Evolutionary conservation across 2,329 filamentous ascomycete species (phyloP), one percentile per base, ranked within the genome.

Genomic region (Claviceps maximensis): DNA sequence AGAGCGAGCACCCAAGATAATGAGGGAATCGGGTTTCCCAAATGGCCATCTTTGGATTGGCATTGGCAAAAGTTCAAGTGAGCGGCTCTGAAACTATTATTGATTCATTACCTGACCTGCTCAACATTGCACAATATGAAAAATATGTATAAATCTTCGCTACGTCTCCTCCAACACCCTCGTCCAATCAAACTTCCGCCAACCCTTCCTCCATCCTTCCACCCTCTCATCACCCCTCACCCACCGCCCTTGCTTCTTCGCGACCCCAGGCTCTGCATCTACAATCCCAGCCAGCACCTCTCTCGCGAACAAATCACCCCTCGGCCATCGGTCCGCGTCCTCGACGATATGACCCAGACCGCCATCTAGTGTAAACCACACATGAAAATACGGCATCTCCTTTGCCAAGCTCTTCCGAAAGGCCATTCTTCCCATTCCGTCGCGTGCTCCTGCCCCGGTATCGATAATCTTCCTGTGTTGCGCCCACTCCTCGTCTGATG

Each of bases 321-420:
- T 80, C 0, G 94, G 94, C 93, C 93, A 98, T 50, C 83, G 75
- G 49, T 82, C 78, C 29, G 82, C 74, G 60, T 98, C 87, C 69
- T 98, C 93, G 0, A 98, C 87, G 9, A 98, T 75, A 66, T 98
- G 93, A 0, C 89, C 93, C 58, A 98, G 70, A 0, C 93, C 93
- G 2, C 93, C 93, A 64, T 98, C 90, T 1, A 98, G 73, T 51
- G 82, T 80, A 65, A 97, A 97, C 90, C 91, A 98, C 21, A 84
- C 91, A 67, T 98, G 93, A 63, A 98, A 98, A 67, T 98, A 98
- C 0, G 94, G 91, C 87, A 94, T 91, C 72, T 98, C 91, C 71
- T 94, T 95, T 13, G 87, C 88, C 56, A 98, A 74, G 21, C 79
- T 85, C 53, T 83, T 78, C 1, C 91, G 78, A 67, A 98, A 98